Evolutionary conservation across 2,329 filamentous ascomycete genomes (phyloP).

Genomic region (Didymella lethalis): DNA sequence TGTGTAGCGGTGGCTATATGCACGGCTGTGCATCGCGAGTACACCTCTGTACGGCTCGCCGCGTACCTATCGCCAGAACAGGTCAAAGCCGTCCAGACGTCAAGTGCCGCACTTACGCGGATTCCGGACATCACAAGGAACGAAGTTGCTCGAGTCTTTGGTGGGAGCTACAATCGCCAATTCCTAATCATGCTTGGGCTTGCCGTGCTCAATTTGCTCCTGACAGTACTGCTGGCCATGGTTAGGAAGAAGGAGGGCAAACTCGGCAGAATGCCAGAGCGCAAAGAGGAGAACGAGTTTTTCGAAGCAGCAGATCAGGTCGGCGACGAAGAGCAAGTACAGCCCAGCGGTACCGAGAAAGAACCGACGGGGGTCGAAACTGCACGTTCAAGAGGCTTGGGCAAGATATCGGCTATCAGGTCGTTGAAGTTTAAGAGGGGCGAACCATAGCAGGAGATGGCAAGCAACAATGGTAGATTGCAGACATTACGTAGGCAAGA

Average conservation of each 20-base stretch:
- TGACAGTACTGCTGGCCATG: constrained; percentile 28
- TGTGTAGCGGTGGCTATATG: constrained; percentile 44
- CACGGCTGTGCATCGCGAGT: constrained; percentile 39
- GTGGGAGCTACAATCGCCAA: constrained; percentile 43
- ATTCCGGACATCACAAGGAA: constrained; percentile 28
- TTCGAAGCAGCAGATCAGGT: constrained; percentile 20
- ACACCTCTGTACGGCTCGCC: constrained; percentile 26
- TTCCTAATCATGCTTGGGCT: constrained; percentile 43
- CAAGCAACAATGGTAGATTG: too few species aligned
- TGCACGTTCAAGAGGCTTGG: neutral
- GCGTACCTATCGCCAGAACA: constrained; percentile 34
- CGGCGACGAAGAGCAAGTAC: constrained; percentile 5
- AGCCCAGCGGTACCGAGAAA: neutral
- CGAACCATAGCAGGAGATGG: too few species aligned
- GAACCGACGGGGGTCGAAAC: neutral
- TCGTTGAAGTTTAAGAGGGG: too few species aligned
- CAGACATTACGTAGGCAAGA: too few species aligned
- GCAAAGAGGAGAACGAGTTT: constrained; percentile 39
- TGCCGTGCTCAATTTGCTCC: constrained; percentile 34
- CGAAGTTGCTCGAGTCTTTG: constrained; percentile 38
- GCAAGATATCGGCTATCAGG: too few species aligned
- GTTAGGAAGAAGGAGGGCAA: constrained; percentile 36
- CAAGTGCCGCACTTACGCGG: constrained; percentile 24
- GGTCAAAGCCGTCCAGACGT: constrained; percentile 30
- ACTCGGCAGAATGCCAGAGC: constrained; percentile 31